phyloP scores from a whole-genome alignment of 495 filamentous ascomycete species.

The Stereocaulon alpinum region DNA sequence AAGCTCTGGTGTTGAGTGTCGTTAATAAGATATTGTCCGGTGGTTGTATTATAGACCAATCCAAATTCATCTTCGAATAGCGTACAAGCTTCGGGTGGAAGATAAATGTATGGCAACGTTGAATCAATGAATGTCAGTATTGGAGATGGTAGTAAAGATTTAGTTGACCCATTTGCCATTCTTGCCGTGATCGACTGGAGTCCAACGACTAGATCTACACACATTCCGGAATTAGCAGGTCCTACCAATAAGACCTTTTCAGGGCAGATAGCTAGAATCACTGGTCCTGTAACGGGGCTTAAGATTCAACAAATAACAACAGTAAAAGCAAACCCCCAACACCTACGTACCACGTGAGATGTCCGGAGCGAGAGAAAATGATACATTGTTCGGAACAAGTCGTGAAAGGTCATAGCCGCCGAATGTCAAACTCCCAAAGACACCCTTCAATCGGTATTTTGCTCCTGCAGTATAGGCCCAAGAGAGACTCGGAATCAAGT shows the following conservation, averaged over 20 bases:
- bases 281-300: too few relatives aligned
- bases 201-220: conserved; percentile 35
- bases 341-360: conserved; percentile 28
- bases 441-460: conserved; percentile 37
- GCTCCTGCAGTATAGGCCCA: conserved; percentile 52
- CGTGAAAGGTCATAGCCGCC: conserved; percentile 46
- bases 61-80: conserved; percentile 43
- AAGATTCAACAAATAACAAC: too few relatives aligned
- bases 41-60: conserved; percentile 33
- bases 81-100: conserved; percentile 41
- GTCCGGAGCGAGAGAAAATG: conserved; percentile 40
- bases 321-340: too few relatives aligned
- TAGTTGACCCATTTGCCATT: conserved; percentile 16
- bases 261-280: too few relatives aligned
- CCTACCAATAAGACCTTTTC: too few relatives aligned
- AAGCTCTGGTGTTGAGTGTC: conserved; percentile 34
- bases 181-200: conserved; percentile 35
- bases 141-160: conserved; percentile 12
- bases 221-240: too few relatives aligned
- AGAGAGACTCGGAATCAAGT: conserved; percentile 40
- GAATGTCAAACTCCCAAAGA: conserved; percentile 44
- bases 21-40: conserved; percentile 40
- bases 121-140: conserved; percentile 42
- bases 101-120: conserved; percentile 43
- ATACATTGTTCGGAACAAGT: conserved; percentile 38